These are phyloP conservation scores for Geosmithia flava DNA, from an alignment of 2,329 filamentous ascomycete species.

Conservation along the genomic window DNA sequence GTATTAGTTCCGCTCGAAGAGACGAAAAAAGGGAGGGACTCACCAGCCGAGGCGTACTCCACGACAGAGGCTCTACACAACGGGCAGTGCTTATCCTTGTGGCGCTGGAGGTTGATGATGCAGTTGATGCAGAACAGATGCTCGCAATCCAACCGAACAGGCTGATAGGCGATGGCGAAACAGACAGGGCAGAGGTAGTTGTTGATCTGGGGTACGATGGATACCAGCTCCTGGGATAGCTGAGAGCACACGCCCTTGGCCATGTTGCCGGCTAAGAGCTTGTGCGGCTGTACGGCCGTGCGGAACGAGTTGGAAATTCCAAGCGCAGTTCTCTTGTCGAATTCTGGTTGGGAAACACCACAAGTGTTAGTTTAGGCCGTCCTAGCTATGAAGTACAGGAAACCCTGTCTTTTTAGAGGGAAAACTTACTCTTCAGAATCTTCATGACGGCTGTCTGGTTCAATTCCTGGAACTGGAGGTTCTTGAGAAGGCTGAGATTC, in stretches of 20 bases:
- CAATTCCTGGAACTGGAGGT: conserved; percentile 73
- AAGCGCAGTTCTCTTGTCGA: conserved; percentile 73
- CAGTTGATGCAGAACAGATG: conserved; percentile 80
- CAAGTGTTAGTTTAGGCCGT: not conserved
- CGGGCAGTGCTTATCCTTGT: conserved; percentile 57
- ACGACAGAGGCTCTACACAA: conserved; percentile 64
- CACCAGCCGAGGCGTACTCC: conserved; percentile 54
- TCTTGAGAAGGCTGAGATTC: conserved; percentile 65
- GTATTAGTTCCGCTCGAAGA: not conserved
- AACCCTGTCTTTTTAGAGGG: not conserved
- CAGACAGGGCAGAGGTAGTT: conserved; percentile 79
- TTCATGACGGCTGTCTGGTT: conserved; percentile 68
- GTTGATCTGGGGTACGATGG: conserved; percentile 66
- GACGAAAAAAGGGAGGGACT: conserved; percentile 11
- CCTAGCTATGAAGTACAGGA: not conserved
- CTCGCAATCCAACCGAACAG: conserved; percentile 61
- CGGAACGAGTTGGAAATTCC: conserved; percentile 54
- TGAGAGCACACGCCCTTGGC: conserved; percentile 66
- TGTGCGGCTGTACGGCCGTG: conserved; percentile 41
- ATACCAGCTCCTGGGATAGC: conserved; percentile 60
- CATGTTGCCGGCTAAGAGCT: conserved; percentile 52
- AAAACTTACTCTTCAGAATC: conserved; percentile 66
- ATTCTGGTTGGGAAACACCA: conserved; percentile 38
- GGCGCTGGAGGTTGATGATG: conserved; percentile 66
- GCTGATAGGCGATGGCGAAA: conserved; percentile 66